Evolutionary conservation across 805 yeast genomes (phyloP), one percentile per base, ranked within the genome.

Genomic region (Starmerella powellii): DNA sequence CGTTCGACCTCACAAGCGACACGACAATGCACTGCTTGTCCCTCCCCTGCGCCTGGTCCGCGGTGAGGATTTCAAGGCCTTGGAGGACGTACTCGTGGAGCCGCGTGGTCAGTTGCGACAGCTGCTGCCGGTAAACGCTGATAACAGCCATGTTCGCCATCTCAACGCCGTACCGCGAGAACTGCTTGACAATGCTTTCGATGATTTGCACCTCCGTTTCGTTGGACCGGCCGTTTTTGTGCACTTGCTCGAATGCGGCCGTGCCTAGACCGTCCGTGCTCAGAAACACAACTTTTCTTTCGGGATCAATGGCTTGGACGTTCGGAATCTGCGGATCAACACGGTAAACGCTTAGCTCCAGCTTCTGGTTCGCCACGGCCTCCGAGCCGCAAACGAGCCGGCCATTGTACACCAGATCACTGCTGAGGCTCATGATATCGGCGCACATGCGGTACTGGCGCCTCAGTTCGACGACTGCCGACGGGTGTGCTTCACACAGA

Each of bases 31-130:
- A 82, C 26, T 84, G 88, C 55, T 88, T 91, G 60, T 91, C 99
- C 42, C 96, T 70, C 0, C 98, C 99, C 62, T 91, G 98, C 55
- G 81, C 88, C 56, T 80, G 84, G 60, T 91, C 99, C 0, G 96
- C 97, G 0, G 99, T 91, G 43, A 88, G 65, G 26, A 83, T 70
- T 51, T 91, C 97, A 24, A 91, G 61, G 20, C 59, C 58, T 34
- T 56, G 51, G 10, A n/a, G 5, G 2, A 43, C 41, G 2, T 31
- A 17, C 1, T 11, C 18, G 20, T 20, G 28, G 32, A 80, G 61
- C n/a, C 70, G 56, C 26, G 69, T 57, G 3, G 31, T 23, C 2
- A 48, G 30, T 2, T 27, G 34, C 2, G 45, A 21, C 26, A 86
- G 60, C 57, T 91, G 99, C 0, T 87, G 84, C 30, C 93, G 67